Base-by-base conservation (phyloP, 2,329 filamentous ascomycete species). In the Botrytis paeoniae region DNA sequence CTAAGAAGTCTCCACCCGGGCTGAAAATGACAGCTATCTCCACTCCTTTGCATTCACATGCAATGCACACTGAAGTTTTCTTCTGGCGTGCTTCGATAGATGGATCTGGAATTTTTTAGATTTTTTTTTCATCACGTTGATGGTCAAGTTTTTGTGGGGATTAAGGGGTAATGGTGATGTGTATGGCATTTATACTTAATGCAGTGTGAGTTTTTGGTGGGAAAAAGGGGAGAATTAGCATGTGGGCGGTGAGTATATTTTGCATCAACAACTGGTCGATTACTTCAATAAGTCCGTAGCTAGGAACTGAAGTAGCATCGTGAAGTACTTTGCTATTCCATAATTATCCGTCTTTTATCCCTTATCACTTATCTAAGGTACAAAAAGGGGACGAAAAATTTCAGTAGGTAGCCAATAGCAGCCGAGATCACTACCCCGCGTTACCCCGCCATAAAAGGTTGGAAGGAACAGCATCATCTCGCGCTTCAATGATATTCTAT, bases 51-150 rank as follows among this genome's bases (percentile, higher is more conserved):
- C 45, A 39, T 41, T 29, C n/a, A 29, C 22, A 68, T 68, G 35
- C 45, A 68, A 68, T 68, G 64, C 45, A 54, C 25, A 32, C 51
- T 68, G 64, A 68, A 54, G 35, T 54, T 68, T 68, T 64, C 61
- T 66, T 51, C 64, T 54, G 35, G 16, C 64, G 25, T 29, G 35
- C 64, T 68, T 54, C 25, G 25, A 39, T 48, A 29, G 25, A 54
- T 62, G 22, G 22, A 37, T 62, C 45, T 39, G 64, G n/a, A n/a
- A 6, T 29, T 14, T 7, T 29, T 48, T 3, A 54, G 29, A 39
- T 12, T n/a, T 37, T 51, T 66, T 66, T 39, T 54, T 4, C 25
- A 10, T 54, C 45, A 54, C 25, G 25, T 22, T 68, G 45, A 4
- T 54, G n/a, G 32, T 39, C 35, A 10, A 10, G 45, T n/a, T 7